Base-by-base conservation (phyloP, 257 asterid species). In the Solanum chiquidenum region DNA sequence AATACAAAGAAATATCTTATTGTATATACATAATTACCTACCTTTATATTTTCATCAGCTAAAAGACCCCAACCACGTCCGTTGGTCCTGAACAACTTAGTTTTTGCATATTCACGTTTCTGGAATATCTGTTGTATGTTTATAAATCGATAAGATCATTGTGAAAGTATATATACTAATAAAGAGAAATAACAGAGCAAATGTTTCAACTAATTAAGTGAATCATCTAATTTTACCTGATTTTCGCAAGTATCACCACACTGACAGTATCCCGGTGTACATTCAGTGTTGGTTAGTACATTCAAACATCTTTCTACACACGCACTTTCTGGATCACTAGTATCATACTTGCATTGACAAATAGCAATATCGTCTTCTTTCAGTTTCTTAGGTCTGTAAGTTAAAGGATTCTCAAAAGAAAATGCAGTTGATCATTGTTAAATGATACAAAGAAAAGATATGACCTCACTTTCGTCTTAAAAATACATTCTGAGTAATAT, bases 1-100 rank as follows among this genome's bases (percentile, higher is more conserved):
- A 34, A 34, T 34, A 34, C 35, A 34, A 34, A 34, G 35, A 34
- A 34, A 34, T 34, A 34, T 34, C 35, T 34, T 34, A 34, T 34
- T 4, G 35, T 34, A 14, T 25, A 79, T 25, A 58, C 83, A 80
- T 33, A 83, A 87, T 90, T 92, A 94, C 99, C 98, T 92, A 94
- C 99, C 98, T 94, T 91, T 21, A 96, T 92, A 87, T 88, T 85
- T 85, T 95, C 95, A 86, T 94, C 96, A 58, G 99, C 94, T 21
- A 86, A 90, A 92, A 96, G 98, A 90, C 98, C 99, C 97, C 99
- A 96, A 80, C 99, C 98, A 89, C 98, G 95, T 85, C 98, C 98
- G 88, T 94, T 97, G 86, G 98, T 96, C 84, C 93, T 91, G 90
- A 94, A 93, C 93, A 96, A 88, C 92, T 89, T 95, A 62, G 94